These are phyloP conservation scores for Spongiforma sp. DNA, from an alignment of 1,284 basidiomycete genomes.

Conservation along the genomic window DNA sequence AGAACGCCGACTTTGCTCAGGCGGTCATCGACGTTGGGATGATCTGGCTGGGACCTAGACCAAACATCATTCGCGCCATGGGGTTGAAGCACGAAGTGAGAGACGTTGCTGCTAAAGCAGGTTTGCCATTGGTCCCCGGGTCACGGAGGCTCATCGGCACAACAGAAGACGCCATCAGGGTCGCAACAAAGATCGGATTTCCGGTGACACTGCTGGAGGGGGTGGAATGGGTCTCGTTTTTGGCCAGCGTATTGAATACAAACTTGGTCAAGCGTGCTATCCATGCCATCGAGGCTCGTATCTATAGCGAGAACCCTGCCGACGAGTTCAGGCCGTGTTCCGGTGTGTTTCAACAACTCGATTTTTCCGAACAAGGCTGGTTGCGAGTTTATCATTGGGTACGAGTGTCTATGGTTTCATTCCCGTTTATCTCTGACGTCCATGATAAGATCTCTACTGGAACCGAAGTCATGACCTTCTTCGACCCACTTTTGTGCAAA, in stretches of 20 bases:
- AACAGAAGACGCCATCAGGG: slow-evolving; percentile 49
- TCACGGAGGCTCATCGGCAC: slow-evolving; percentile 51
- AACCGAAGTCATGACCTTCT: slow-evolving; percentile 56
- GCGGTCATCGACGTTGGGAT: no score
- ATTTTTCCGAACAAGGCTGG: slow-evolving; percentile 49
- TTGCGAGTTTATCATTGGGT: slow-evolving; percentile 65
- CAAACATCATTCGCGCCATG: slow-evolving; percentile 58
- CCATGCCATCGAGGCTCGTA: slow-evolving; percentile 66
- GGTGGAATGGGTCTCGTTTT: slow-evolving; percentile 76
- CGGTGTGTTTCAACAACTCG: slow-evolving; percentile 64
- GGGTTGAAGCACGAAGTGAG: slow-evolving; percentile 70
- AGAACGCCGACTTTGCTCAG: no score
- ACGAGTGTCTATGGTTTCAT: neutral
- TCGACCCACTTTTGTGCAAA: slow-evolving; percentile 64
- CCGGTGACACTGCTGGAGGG: slow-evolving; percentile 74
- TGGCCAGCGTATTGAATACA: slow-evolving; percentile 42
- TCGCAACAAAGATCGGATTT: slow-evolving; percentile 54
- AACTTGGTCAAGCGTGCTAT: slow-evolving; percentile 19
- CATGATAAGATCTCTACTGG: slow-evolving; percentile 54
- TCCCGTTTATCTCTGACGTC: neutral
- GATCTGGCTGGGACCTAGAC: no score
- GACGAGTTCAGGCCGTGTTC: slow-evolving; percentile 64
- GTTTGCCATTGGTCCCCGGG: slow-evolving; percentile 63
- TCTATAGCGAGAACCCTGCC: slow-evolving; percentile 72
- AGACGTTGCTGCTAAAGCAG: slow-evolving; percentile 51